Conservation (phyloP, 331 rosid genomes). For the Rhamnella rubrinervis region DNA sequence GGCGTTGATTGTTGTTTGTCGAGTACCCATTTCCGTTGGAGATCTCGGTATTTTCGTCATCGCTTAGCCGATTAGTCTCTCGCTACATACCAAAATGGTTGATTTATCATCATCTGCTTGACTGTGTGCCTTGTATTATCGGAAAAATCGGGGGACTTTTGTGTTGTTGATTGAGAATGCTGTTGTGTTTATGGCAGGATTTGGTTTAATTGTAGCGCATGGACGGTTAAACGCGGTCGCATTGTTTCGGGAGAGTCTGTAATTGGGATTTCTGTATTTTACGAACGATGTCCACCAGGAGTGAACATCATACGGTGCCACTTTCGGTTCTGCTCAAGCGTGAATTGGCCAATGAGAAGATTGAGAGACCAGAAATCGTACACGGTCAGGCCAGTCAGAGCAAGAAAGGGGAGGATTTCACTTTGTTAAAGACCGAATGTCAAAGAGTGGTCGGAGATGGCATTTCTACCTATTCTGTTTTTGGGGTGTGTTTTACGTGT, state of each 20-base stretch:
- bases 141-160: not conserved
- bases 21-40: constrained; percentile 3
- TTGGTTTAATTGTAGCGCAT: constrained; percentile 24
- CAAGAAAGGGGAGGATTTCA: constrained; percentile 94
- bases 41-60: constrained; percentile 16
- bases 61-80: not conserved
- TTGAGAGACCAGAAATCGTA: constrained; percentile 70
- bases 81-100: not conserved
- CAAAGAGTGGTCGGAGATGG: constrained; percentile 85
- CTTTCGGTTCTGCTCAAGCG: constrained; percentile 88
- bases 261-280: constrained; percentile 3
- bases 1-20: too few species aligned
- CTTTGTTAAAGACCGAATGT: constrained; percentile 77
- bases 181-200: constrained; percentile 32
- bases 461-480: constrained; percentile 88
- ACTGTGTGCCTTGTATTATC: not conserved
- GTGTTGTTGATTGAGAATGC: constrained; percentile 9
- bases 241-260: constrained; percentile 27
- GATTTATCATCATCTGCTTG: not conserved
- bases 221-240: constrained; percentile 40
- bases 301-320: constrained; percentile 71
- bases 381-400: constrained; percentile 79
- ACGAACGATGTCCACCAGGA: constrained; percentile 64
- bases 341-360: constrained; percentile 77
- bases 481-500: constrained; percentile 52